A percentile compares a stretch with the other conserved stretches of the same genome.
Conservation (phyloP, 805 yeast genomes). For the Saturnispora galanensis region DNA sequence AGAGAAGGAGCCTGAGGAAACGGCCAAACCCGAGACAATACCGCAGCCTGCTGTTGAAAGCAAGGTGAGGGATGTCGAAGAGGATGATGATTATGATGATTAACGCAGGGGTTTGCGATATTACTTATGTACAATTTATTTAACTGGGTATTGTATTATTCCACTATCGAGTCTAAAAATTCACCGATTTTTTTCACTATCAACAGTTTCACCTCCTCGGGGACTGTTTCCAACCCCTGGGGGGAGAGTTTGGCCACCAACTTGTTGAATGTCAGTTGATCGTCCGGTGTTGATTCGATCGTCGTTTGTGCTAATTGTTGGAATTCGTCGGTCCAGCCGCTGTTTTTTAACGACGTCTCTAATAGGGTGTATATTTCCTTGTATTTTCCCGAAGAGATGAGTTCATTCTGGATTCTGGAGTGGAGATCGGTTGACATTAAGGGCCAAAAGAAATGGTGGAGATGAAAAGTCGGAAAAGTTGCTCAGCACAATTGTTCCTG, state of each 20-base stretch:
- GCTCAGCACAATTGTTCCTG: background rate
- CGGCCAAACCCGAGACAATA: slow-evolving; percentile 3
- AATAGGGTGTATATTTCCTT: slow-evolving; percentile 60
- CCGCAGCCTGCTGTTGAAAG: slow-evolving; percentile 1
- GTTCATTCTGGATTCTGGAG: slow-evolving; percentile 55
- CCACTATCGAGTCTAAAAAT: slow-evolving; percentile 45
- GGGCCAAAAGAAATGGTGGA: no score
- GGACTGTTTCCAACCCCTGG: slow-evolving; percentile 60
- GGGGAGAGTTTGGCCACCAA: slow-evolving; percentile 48
- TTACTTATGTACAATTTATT: background rate
- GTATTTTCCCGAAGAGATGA: slow-evolving; percentile 72
- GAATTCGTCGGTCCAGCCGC: slow-evolving; percentile 83
- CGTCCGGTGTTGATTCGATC: slow-evolving; percentile 21
- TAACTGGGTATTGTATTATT: slow-evolving; percentile 13
- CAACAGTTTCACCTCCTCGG: slow-evolving; percentile 52
- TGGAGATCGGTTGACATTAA: slow-evolving; percentile 29
- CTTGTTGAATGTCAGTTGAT: slow-evolving; percentile 38
- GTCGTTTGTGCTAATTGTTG: slow-evolving; percentile 43
- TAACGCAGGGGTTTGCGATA: slow-evolving; percentile 7
- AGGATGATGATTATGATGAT: slow-evolving; percentile 31
- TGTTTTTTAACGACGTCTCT: slow-evolving; percentile 54
- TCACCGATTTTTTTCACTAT: slow-evolving; percentile 47
- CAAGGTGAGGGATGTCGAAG: slow-evolving; percentile 26
- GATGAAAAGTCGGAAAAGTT: background rate
- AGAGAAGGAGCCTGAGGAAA: slow-evolving; percentile 18